A percentile compares a stretch with the other conserved stretches of the same genome.
phyloP scores from a whole-genome alignment of 2,329 filamentous ascomycete species.

The Colletotrichum higginsianum region DNA sequence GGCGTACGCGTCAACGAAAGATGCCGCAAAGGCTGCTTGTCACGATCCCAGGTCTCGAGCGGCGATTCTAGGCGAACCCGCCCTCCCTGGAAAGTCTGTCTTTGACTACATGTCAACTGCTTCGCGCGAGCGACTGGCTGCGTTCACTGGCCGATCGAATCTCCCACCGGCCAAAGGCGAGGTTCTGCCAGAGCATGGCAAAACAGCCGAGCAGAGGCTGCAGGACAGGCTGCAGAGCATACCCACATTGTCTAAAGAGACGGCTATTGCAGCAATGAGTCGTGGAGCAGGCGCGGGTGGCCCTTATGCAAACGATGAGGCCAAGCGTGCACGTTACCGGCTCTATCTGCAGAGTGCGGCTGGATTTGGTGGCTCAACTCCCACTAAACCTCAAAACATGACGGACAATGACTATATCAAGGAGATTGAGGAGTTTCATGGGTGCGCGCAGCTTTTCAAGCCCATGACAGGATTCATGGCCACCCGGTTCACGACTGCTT shows the following conservation, averaged over 20 bases:
- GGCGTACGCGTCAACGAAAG: constrained; percentile 76
- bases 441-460: constrained; percentile 82
- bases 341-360: constrained; percentile 85
- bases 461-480: constrained; percentile 95
- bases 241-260: constrained; percentile 76
- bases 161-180: constrained; percentile 86
- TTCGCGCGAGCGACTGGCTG: constrained; percentile 82
- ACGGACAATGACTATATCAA: constrained; percentile 82
- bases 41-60: constrained; percentile 85
- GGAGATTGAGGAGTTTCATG: constrained; percentile 83
- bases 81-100: constrained; percentile 91
- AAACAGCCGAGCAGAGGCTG: constrained; percentile 74
- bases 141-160: constrained; percentile 80
- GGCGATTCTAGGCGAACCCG: constrained; percentile 78
- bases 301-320: constrained; percentile 87
- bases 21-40: constrained; percentile 82
- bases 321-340: constrained; percentile 85
- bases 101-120: constrained; percentile 91
- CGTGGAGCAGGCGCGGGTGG: constrained; percentile 76
- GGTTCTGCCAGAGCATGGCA: constrained; percentile 74
- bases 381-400: constrained; percentile 59
- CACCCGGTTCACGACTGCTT: constrained; percentile 86
- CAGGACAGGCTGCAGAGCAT: constrained; percentile 72
- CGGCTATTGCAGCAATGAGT: constrained; percentile 77
- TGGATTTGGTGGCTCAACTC: constrained; percentile 71